Evolutionary conservation across 352 stramenopile species (phyloP), one percentile per base, ranked within the genome.

Genomic region (Phytophthora cactorum): DNA sequence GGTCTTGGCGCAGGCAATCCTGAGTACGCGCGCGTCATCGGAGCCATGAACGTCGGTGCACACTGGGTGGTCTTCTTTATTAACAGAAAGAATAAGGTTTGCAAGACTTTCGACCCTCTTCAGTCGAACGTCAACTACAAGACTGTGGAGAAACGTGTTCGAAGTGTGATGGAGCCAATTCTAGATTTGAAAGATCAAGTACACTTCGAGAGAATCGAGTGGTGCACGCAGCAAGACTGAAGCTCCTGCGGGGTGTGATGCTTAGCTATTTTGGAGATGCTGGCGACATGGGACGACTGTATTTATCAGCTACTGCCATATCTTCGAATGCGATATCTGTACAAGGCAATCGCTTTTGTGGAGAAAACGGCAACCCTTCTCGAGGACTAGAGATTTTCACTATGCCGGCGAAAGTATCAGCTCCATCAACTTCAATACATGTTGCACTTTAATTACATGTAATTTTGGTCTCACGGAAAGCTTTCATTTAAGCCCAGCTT

Each of bases 211-310:
- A 47, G 39, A 25, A 6, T 58, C 1, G 34, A 62, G 0, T 62
- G 52, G 61, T 68, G 52, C 5, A 52, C 3, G 5, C 61, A 68
- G 32, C 22, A 63, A 7, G 52, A 68, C 38, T 45, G 22, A 0
- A 57, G 11, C 8, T 68, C 61, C 0, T 68, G 61, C 25, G 52
- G 52, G 4, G 31, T 68, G 15, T 68, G 44, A 44, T 66, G 46
- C 28, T 34, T 65, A 8, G 58, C 38, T 4, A 22, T 61, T 15
- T 17, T 61, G 43, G 55, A 62, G 29, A 62, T 62, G 44, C 22
- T 54, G 7, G 17, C 31, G 29, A 27, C 5, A 14, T 62, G 43
- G 43, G 55, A 47, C n/a, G 31, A 53, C 6, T 46, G 44, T 11
- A 27, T 62, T 7, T 62, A 62, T 25, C 27, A 32, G 2, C 45